A percentile compares a stretch with the other conserved stretches of the same genome.
Evolutionary conservation across 1,139 yeast species (phyloP).

Genomic region (Casaregolazyma suthepensis): DNA sequence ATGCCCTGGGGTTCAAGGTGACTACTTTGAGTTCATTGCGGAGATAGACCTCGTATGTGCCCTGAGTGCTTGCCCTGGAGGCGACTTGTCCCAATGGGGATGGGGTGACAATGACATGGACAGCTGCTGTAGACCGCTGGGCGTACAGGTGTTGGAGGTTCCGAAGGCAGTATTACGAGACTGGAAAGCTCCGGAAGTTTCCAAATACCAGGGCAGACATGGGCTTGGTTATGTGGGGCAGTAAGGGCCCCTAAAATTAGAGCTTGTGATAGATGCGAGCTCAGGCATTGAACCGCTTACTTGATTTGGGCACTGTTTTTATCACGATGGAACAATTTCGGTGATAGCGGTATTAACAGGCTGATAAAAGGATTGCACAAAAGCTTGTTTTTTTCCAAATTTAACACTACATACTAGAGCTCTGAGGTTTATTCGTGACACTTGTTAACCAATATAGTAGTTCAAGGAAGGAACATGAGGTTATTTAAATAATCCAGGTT

Average conservation of each 20-base stretch:
- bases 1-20: slow-evolving; percentile 53
- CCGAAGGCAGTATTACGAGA: slow-evolving; percentile 39
- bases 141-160: slow-evolving; percentile 52
- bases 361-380: neutral
- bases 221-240: slow-evolving; percentile 34
- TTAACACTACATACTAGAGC: neutral
- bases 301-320: neutral
- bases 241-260: neutral
- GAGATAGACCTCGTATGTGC: slow-evolving; percentile 62
- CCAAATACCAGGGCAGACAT: slow-evolving; percentile 51
- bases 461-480: neutral
- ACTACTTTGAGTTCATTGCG: slow-evolving; percentile 61
- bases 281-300: neutral
- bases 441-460: neutral
- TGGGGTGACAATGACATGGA: slow-evolving; percentile 63
- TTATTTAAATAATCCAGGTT: neutral
- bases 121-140: slow-evolving; percentile 58
- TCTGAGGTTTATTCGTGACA: neutral
- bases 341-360: neutral
- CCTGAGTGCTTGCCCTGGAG: slow-evolving; percentile 66
- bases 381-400: neutral
- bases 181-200: slow-evolving; percentile 49
- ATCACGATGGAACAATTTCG: neutral
- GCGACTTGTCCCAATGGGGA: slow-evolving; percentile 63
- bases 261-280: neutral